Conservation (phyloP, 2,329 filamentous ascomycete genomes). For the Fusarium beomiforme region DNA sequence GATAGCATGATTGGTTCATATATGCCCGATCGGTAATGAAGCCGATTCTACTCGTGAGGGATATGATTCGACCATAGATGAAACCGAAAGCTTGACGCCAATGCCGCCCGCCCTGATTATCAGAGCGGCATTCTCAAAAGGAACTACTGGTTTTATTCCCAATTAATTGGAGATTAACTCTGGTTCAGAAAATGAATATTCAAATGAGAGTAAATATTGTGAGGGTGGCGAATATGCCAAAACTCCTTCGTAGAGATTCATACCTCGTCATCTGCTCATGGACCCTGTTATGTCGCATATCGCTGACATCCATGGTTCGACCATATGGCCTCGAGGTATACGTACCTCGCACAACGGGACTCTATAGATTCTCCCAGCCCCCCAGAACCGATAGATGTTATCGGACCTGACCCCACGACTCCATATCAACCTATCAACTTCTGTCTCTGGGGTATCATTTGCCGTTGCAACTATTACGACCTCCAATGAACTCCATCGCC, state of each 20-base stretch:
- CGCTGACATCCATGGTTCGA: background rate
- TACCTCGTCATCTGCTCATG: background rate
- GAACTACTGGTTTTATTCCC: too few species aligned
- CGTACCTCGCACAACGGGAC: background rate
- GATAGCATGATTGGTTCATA: background rate
- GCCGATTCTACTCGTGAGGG: background rate
- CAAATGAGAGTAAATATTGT: background rate
- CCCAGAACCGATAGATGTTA: background rate
- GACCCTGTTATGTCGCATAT: background rate
- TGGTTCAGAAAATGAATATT: too few species aligned
- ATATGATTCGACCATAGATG: background rate
- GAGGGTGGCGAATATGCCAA: background rate
- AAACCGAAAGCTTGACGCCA: background rate
- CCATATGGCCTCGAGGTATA: background rate
- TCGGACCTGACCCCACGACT: background rate
- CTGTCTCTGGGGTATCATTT: background rate
- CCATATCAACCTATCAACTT: background rate
- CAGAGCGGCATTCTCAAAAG: too few species aligned
- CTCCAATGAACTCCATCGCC: background rate
- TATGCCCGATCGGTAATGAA: background rate
- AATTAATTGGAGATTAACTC: too few species aligned
- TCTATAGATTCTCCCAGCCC: background rate
- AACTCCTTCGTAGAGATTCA: fast-evolving
- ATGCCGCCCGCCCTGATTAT: too few species aligned
- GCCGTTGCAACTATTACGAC: background rate